Evolutionary conservation across 768 basidiomycete species (phyloP), one percentile per base, ranked within the genome.

Genomic region (Termitomyces titanicus): DNA sequence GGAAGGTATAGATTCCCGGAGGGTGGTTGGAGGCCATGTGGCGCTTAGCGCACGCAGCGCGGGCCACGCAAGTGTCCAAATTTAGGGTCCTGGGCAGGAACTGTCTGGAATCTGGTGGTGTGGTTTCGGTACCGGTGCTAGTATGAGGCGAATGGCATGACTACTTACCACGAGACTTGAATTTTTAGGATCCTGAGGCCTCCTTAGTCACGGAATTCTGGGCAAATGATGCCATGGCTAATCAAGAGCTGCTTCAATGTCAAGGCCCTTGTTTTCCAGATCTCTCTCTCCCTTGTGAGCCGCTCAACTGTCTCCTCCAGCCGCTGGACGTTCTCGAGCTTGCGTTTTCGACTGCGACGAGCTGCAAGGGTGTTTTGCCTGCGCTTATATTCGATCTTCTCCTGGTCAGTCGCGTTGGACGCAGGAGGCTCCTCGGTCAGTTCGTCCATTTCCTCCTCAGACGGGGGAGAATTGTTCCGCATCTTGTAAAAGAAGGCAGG

Each of bases 321-420:
- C 53, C 81, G 77, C 51, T 81, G 76, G 61, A 86, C 79, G 59
- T 92, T 82, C 65, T 82, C 79, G 38, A 85, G 68, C 75, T 91
- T 93, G 54, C 89, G 79, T 74, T 81, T 81, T 18, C 93, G 79
- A 64, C 85, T 88, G 29, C 88, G 81, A 2, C 93, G 82, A 6
- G 94, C 94, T 0, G 93, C 92, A 5, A 93, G 70, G 2, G 93
- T 94, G 62, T 96, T 96, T 71, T 86, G 84, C 9, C 85, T 79
- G 29, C 93, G 82, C 75, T 93, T 94, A 40, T 79, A 80, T 62
- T 84, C 86, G 59, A 89, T 89, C 61, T 85, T 85, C 65, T 87
- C 82, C 63, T 83, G 73, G 62, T 79, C 77, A 2, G 78, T 70
- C 0, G 79, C 73, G 12, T 80, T 75, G 12, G 70, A 64, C 13